phyloP scores from a whole-genome alignment of 371 early-diverging fungal species.

The Saksenaea vasiformis region DNA sequence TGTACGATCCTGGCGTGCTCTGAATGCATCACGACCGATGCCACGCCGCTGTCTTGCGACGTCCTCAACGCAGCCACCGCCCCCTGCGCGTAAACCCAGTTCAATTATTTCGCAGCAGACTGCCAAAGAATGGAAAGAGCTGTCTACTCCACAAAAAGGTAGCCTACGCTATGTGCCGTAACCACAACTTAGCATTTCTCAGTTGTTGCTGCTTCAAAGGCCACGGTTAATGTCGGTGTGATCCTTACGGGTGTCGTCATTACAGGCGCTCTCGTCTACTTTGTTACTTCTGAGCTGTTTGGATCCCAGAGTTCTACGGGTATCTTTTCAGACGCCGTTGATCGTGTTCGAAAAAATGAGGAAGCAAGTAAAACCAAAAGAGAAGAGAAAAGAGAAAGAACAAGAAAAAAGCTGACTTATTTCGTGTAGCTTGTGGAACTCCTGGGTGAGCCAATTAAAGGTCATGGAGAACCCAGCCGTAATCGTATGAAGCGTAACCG shows the following conservation, averaged over 20 bases:
- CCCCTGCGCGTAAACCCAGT: not conserved
- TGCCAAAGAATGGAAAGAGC: constrained; percentile 46
- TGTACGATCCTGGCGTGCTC: not conserved
- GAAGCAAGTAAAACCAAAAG: constrained; percentile 8
- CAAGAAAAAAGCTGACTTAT: not conserved
- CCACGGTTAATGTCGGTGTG: constrained; percentile 39
- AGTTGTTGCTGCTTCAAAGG: constrained; percentile 49
- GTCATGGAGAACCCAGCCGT: constrained; percentile 47
- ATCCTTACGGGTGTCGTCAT: constrained; percentile 39
- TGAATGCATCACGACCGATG: not conserved
- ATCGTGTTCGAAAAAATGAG: constrained; percentile 34
- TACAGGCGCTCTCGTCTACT: constrained; percentile 37
- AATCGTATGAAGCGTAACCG: constrained; percentile 46
- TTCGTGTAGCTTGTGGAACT: constrained; percentile 14
- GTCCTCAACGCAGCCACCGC: not conserved
- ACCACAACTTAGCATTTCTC: not conserved
- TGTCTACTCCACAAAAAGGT: constrained; percentile 49
- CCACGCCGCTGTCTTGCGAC: not conserved
- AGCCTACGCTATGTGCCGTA: not conserved
- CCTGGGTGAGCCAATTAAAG: constrained; percentile 43
- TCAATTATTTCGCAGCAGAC: constrained; percentile 27
- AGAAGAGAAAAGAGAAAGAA: constrained; percentile 19
- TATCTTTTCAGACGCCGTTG: constrained; percentile 48
- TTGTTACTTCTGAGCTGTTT: constrained; percentile 39
- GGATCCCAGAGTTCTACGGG: constrained; percentile 41